Evolutionary conservation across 257 asterid genomes (phyloP).

Genomic region (Ocimum tenuiflorum): DNA sequence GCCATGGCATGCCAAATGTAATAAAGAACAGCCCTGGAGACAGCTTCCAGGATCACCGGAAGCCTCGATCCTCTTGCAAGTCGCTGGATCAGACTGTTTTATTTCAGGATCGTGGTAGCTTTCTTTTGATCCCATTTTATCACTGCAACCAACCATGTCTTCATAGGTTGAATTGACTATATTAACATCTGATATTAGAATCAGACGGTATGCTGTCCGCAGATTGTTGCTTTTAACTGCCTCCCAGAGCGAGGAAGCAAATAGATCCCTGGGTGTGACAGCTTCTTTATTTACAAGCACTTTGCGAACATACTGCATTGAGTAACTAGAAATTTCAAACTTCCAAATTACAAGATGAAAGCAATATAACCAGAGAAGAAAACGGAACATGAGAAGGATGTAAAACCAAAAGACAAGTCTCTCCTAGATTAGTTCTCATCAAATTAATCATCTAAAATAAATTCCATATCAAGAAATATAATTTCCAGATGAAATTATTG

Average conservation of each 20-base stretch:
- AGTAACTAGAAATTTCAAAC: conserved; percentile 16
- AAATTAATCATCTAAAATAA: conserved; percentile 3
- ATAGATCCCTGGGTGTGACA: conserved; percentile 20
- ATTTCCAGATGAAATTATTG: neutral
- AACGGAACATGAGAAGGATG: neutral
- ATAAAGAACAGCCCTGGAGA: conserved; percentile 68
- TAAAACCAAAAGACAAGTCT: conserved; percentile 3
- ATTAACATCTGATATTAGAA: conserved; percentile 45
- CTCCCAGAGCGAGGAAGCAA: conserved; percentile 65
- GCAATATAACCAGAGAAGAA: neutral
- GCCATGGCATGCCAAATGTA: conserved; percentile 84
- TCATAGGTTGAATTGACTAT: conserved; percentile 61
- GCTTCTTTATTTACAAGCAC: conserved; percentile 56
- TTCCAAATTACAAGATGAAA: neutral
- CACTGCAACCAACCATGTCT: conserved; percentile 39
- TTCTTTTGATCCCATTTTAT: conserved; percentile 29
- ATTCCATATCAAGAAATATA: neutral
- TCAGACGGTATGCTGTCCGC: conserved; percentile 57
- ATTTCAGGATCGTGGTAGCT: conserved; percentile 29
- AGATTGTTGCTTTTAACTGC: conserved; percentile 70
- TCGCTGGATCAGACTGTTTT: conserved; percentile 45
- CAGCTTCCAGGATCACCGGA: conserved; percentile 40
- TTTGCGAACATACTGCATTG: conserved; percentile 70
- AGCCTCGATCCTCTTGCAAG: conserved; percentile 38
- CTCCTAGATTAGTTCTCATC: neutral